Evolutionary conservation across 1,284 basidiomycete genomes (phyloP), one percentile per base, ranked within the genome.

Genomic region (Puccinia polysora): DNA sequence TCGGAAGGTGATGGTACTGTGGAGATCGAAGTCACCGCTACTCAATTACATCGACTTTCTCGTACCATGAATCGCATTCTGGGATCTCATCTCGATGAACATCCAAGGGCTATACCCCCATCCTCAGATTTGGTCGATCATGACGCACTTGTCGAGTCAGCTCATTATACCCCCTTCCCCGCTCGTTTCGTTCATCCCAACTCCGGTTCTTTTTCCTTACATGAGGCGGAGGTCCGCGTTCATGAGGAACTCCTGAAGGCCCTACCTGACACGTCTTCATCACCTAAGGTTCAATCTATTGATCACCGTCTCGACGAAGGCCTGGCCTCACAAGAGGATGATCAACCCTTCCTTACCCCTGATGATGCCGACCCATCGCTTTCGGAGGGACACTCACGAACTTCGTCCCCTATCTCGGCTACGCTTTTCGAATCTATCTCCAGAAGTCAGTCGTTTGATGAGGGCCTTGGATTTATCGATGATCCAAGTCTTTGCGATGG

Each of bases 191-290:
- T 14, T 4, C 20, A 15, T 15, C 53, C 20, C 5, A n/a, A 25
- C 43, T 47, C 65, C 32, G 14, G 20, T 23, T 55, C 52, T 23
- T 23, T 23, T 55, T 58, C 34, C 32, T 40, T 32, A 1, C 40
- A 47, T 15, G 53, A 58, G 20, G 65, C 65, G 15, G 43, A 56
- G 32, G 56, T 45, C 34, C 52, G 65, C 3, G 65, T 68, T 4
- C 65, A 68, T 4, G 52, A 68, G 34, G 65, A 68, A 68, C 65
- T 68, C 49, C 58, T 58, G n/a, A 68, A 55, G 40, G 65, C 65
- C 0, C 28, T 68, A 14, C 52, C 65, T 12, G 43, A 47, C 14
- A 32, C 30, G 4, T 58, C 53, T 6, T 47, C 52, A 15, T 28
- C 65, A 4, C 7, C n/a, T 28, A 28, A 55, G 15, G 25, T 28